These are phyloP conservation scores for Myxozyma sirexii DNA, from an alignment of 805 yeast genomes.

Conservation along the genomic window DNA sequence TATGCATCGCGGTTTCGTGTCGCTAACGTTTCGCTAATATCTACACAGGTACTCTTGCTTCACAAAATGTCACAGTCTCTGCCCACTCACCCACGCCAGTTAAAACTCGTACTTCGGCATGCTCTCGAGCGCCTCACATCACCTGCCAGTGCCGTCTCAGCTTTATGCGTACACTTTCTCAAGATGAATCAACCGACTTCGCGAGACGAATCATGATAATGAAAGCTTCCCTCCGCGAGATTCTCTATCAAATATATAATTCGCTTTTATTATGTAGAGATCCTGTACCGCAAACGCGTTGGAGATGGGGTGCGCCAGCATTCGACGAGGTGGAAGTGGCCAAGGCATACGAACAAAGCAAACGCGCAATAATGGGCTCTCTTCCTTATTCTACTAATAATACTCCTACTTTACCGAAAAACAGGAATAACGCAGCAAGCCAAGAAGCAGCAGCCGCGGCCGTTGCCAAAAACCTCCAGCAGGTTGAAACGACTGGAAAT, in stretches of 20 bases:
- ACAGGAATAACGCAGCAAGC: too few relatives aligned
- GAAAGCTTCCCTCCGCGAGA: neutral
- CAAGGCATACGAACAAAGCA: too few relatives aligned
- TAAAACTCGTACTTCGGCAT: neutral
- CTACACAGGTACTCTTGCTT: neutral
- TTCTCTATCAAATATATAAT: neutral
- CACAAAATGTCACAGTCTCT: neutral
- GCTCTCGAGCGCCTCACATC: neutral
- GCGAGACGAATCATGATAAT: neutral
- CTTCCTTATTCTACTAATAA: too few relatives aligned
- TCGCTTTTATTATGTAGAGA: neutral
- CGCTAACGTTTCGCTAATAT: neutral
- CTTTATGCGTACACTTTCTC: neutral
- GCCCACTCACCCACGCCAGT: neutral
- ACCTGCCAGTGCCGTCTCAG: conserved; percentile 5
- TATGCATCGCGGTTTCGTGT: neutral
- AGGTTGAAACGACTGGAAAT: too few relatives aligned
- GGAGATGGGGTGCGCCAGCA: neutral
- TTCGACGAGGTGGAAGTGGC: too few relatives aligned
- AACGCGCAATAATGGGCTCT: too few relatives aligned
- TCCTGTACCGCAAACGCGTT: neutral
- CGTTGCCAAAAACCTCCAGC: too few relatives aligned
- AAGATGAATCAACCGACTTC: neutral
- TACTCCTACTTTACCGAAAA: too few relatives aligned
- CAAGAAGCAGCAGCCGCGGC: too few relatives aligned